A percentile compares a stretch with the other conserved stretches of the same genome.
Evolutionary conservation across 306 rosid species (phyloP).

Genomic region (Astragalus glycyphyllos): DNA sequence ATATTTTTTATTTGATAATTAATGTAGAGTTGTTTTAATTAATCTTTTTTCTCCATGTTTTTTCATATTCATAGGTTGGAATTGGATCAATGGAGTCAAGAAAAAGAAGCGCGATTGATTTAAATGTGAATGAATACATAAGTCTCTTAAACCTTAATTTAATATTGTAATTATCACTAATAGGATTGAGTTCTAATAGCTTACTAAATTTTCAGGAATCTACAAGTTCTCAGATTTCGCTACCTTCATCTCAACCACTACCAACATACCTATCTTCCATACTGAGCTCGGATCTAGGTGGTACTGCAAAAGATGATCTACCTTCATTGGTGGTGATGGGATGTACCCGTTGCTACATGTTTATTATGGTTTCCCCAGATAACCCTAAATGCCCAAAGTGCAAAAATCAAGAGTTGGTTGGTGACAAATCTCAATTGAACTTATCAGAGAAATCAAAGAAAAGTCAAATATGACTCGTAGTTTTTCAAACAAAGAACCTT

Average conservation of each 20-base stretch:
- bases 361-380: constrained; percentile 40
- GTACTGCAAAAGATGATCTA: neutral
- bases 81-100: neutral
- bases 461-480: neutral
- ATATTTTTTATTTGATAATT: neutral
- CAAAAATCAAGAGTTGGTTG: neutral
- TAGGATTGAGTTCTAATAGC: neutral
- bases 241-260: neutral
- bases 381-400: constrained; percentile 44
- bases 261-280: neutral
- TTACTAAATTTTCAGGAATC: neutral
- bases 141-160: neutral
- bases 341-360: constrained; percentile 33
- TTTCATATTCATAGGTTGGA: constrained; percentile 23
- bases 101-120: neutral
- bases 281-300: neutral
- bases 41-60: neutral
- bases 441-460: neutral
- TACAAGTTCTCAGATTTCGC: neutral
- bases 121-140: neutral
- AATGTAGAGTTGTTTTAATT: neutral
- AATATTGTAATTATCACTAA: constrained; percentile 22
- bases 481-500: neutral
- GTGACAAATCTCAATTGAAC: constrained; percentile 17
- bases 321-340: constrained; percentile 37